A percentile compares a stretch with the other conserved stretches of the same genome.
Conservation (phyloP, 495 filamentous ascomycete species). For the Penicillium lividum region DNA sequence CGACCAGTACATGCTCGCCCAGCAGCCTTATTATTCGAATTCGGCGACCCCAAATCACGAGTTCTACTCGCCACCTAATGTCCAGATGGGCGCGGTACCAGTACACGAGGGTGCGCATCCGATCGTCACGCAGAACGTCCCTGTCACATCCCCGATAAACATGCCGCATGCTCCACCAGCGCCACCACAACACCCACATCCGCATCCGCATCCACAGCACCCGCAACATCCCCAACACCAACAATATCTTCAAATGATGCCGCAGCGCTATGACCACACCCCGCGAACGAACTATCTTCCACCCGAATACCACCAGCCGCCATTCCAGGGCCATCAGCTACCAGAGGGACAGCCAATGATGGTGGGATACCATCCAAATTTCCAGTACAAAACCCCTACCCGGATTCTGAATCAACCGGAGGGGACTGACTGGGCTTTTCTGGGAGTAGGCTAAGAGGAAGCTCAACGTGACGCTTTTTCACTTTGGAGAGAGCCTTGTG, state of each 20-base stretch:
- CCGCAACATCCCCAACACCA: conserved; percentile 17
- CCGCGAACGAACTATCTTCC: conserved; percentile 40
- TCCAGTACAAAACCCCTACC: conserved; percentile 41
- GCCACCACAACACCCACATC: conserved; percentile 35
- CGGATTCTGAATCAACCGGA: conserved; percentile 46
- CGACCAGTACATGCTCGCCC: conserved; percentile 43
- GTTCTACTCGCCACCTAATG: conserved; percentile 38
- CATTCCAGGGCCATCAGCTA: conserved; percentile 29
- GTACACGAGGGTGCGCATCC: conserved; percentile 32
- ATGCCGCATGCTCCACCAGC: conserved; percentile 38
- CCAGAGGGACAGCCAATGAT: conserved; percentile 40
- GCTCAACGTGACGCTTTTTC: conserved; percentile 20
- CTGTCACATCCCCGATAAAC: conserved; percentile 35
- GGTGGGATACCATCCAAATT: conserved; percentile 39
- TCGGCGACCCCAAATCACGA: conserved; percentile 41
- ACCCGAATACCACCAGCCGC: conserved; percentile 37
- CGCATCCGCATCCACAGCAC: conserved; percentile 28
- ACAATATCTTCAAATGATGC: conserved; percentile 43
- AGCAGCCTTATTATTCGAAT: conserved; percentile 43
- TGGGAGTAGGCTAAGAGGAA: conserved; percentile 45
- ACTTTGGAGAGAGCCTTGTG: conserved; percentile 12
- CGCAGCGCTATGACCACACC: conserved; percentile 41
- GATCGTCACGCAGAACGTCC: conserved; percentile 33
- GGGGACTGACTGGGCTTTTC: conserved; percentile 49
- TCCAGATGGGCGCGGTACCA: conserved; percentile 35